Percentiles rank a stretch among this genome's conserved stretches.
These are phyloP conservation scores for Aspergillus baeticus DNA, from an alignment of 495 filamentous ascomycete species.

Conservation along the genomic window DNA sequence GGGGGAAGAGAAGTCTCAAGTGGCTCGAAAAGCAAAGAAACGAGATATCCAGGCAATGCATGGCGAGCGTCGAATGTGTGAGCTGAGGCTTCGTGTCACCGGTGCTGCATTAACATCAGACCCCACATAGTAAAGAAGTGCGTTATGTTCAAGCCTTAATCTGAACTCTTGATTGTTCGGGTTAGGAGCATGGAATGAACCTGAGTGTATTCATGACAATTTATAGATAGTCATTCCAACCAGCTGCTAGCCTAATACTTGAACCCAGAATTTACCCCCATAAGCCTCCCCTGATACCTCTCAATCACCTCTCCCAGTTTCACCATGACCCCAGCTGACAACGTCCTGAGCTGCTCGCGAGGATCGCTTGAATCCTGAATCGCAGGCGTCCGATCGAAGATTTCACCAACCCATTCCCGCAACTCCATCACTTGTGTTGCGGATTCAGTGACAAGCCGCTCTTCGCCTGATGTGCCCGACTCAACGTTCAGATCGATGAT, in stretches of 20 bases:
- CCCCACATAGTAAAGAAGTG: too few relatives aligned
- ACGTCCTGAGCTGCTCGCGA: slow-evolving; percentile 38
- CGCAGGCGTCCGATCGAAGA: slow-evolving; percentile 61
- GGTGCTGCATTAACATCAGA: too few relatives aligned
- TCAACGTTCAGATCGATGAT: slow-evolving; percentile 75
- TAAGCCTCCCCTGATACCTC: slow-evolving; percentile 65
- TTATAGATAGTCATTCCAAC: not conserved
- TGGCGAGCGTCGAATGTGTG: too few relatives aligned
- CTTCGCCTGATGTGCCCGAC: slow-evolving; percentile 55
- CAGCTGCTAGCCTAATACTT: slow-evolving; percentile 28
- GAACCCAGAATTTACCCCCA: slow-evolving; percentile 52
- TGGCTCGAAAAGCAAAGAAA: too few relatives aligned
- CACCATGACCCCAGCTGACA: slow-evolving; percentile 83
- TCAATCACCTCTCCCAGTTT: slow-evolving; percentile 76
- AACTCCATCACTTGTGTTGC: slow-evolving; percentile 40
- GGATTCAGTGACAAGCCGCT: slow-evolving; percentile 62
- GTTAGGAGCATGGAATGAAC: not conserved
- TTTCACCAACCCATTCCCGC: slow-evolving; percentile 49
- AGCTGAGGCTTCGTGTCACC: too few relatives aligned
- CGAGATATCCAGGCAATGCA: too few relatives aligned
- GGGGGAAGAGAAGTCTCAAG: too few relatives aligned
- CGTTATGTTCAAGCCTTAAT: too few relatives aligned
- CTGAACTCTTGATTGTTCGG: too few relatives aligned
- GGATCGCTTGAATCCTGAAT: slow-evolving; percentile 49
- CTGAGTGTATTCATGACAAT: not conserved